A percentile compares a stretch with the other conserved stretches of the same genome.
Evolutionary conservation across 2,329 filamentous ascomycete species (phyloP).

Genomic region (Neopestalotiopsis rosae): DNA sequence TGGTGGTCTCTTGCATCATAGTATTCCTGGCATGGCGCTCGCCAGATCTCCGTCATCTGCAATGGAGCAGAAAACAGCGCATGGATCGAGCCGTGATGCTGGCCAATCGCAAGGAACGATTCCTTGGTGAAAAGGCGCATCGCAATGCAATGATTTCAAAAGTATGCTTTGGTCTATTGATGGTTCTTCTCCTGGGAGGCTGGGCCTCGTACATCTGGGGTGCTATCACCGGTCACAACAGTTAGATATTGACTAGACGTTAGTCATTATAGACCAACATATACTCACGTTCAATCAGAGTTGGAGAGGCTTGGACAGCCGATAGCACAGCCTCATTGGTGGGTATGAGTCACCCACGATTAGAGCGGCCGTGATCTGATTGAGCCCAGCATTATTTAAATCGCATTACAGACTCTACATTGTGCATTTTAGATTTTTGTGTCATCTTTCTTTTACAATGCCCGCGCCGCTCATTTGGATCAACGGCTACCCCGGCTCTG

Average conservation of each 20-base stretch:
- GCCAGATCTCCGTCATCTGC: slow-evolving; percentile 53
- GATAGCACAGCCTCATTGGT: no score
- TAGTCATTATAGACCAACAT: no score
- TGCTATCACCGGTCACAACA: slow-evolving; percentile 50
- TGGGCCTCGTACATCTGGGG: slow-evolving; percentile 68
- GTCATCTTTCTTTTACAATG: background rate
- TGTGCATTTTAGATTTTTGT: no score
- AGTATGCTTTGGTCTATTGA: slow-evolving; percentile 47
- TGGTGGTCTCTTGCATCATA: slow-evolving; percentile 49
- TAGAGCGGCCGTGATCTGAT: no score
- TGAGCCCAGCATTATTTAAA: no score
- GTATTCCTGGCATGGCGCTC: slow-evolving; percentile 43
- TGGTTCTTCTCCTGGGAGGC: slow-evolving; percentile 54
- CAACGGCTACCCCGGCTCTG: slow-evolving; percentile 1
- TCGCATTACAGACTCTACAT: no score
- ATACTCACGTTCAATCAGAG: no score
- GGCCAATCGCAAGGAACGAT: slow-evolving; percentile 45
- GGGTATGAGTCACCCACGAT: no score
- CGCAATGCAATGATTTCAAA: slow-evolving; percentile 48
- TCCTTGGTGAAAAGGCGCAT: slow-evolving; percentile 40
- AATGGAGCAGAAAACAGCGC: slow-evolving; percentile 63
- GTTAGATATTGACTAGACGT: background rate
- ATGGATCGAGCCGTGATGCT: slow-evolving; percentile 49
- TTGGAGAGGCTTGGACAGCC: no score
- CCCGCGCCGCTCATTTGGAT: slow-evolving; percentile 3